These are phyloP conservation scores for Earliella scabrosa DNA, from an alignment of 1,284 basidiomycete species.

Conservation along the genomic window DNA sequence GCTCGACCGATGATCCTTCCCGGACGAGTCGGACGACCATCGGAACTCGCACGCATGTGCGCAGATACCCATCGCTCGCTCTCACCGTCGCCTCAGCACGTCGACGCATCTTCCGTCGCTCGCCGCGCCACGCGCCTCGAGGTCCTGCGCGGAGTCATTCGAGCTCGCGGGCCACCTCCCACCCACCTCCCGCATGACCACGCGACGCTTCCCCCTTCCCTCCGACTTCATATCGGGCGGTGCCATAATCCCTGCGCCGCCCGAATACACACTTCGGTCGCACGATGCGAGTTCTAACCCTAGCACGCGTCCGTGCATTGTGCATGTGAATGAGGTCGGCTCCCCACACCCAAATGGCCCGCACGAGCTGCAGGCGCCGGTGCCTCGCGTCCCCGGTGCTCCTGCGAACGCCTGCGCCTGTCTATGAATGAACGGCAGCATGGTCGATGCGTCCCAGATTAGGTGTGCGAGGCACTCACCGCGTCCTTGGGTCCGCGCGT, in stretches of 20 bases:
- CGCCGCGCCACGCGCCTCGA: background rate
- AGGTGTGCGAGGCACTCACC: constrained; percentile 9
- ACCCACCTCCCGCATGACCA: too few species aligned
- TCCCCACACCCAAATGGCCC: too few species aligned
- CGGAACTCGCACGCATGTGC: constrained; percentile 4
- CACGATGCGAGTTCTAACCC: too few species aligned
- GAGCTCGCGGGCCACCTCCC: too few species aligned
- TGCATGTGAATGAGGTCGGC: background rate
- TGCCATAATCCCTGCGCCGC: constrained; percentile 19
- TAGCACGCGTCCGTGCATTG: background rate
- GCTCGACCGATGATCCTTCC: constrained; percentile 11
- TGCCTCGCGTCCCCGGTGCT: background rate
- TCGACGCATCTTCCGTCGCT: background rate
- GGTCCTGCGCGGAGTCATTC: background rate
- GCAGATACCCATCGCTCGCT: constrained; percentile 1
- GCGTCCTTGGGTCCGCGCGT: constrained; percentile 4
- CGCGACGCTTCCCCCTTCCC: constrained; percentile 10
- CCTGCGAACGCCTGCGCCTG: background rate
- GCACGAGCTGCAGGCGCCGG: background rate
- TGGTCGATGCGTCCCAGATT: constrained; percentile 6
- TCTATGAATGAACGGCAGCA: background rate
- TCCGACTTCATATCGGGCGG: constrained; percentile 21
- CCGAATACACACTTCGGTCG: constrained; percentile 1
- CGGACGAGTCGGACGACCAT: constrained; percentile 4
- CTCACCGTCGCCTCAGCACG: constrained; percentile 6